phyloP scores from a whole-genome alignment of 306 rosid genomes.

The Trichosanthes truncata region DNA sequence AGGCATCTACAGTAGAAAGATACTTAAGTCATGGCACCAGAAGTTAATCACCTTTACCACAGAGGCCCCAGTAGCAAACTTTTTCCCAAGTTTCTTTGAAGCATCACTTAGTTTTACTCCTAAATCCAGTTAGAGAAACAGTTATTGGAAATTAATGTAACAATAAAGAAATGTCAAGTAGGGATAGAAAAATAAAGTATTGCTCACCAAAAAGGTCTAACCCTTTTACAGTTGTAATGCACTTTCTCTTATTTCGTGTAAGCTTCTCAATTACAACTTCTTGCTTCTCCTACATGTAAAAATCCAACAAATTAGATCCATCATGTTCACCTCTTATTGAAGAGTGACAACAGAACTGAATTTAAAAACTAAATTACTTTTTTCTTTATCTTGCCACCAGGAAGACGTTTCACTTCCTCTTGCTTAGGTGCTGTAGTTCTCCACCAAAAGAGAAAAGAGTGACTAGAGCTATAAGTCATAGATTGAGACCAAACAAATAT shows the following conservation, averaged over 20 bases:
- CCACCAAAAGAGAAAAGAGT: conserved; percentile 1
- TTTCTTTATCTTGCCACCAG: conserved; percentile 99
- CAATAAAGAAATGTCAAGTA: background rate
- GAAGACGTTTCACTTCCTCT: conserved; percentile 93
- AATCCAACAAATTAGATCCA: background rate
- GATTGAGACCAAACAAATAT: background rate
- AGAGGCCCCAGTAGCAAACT: conserved; percentile 98
- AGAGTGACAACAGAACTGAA: background rate
- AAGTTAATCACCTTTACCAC: conserved; percentile 71
- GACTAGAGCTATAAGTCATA: background rate
- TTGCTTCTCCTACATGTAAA: conserved; percentile 63
- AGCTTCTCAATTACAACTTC: conserved; percentile 92
- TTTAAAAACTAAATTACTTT: conserved; percentile 31
- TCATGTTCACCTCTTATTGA: background rate
- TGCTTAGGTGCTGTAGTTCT: conserved; percentile 49
- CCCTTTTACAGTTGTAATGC: conserved; percentile 93
- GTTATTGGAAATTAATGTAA: conserved; percentile 1
- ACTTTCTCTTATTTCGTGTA: conserved; percentile 82
- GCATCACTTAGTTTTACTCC: conserved; percentile 98
- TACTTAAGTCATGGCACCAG: background rate
- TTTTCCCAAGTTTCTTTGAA: conserved; percentile 96
- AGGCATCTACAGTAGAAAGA: conserved; percentile 8
- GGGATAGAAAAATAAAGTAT: background rate
- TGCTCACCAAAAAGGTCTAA: conserved; percentile 87
- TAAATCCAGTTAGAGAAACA: conserved; percentile 18